phyloP scores from a whole-genome alignment of 2,329 filamentous ascomycete genomes.

The Cercospora citrullina region DNA sequence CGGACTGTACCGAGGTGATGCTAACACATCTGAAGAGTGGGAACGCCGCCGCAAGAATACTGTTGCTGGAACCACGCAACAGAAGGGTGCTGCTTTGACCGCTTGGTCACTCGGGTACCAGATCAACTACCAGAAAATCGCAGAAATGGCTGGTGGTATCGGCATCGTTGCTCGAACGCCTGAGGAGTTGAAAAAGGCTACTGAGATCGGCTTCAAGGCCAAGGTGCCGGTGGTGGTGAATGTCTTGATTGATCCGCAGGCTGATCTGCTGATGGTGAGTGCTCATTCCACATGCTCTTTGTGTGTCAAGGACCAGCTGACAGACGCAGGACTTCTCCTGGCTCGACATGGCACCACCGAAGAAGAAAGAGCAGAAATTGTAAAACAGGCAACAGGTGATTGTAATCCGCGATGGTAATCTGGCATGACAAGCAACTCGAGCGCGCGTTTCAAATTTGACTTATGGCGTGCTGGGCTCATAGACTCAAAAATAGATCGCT shows the following conservation, averaged over 20 bases:
- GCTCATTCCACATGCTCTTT: neutral
- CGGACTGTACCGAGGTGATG: constrained; percentile 44
- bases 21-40: constrained; percentile 45
- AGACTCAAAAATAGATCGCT: neutral
- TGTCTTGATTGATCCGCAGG: constrained; percentile 53
- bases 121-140: constrained; percentile 57
- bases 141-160: constrained; percentile 56
- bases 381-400: constrained; percentile 5
- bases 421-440: neutral
- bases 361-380: constrained; percentile 29
- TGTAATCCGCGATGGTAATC: neutral
- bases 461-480: neutral
- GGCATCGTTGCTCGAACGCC: constrained; percentile 55
- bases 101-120: constrained; percentile 53
- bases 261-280: constrained; percentile 34
- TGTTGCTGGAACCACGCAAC: constrained; percentile 35
- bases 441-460: neutral
- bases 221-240: constrained; percentile 55
- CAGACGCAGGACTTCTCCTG: constrained; percentile 34
- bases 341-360: constrained; percentile 35
- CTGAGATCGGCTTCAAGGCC: constrained; percentile 52
- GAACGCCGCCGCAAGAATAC: constrained; percentile 47
- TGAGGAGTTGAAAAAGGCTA: constrained; percentile 54
- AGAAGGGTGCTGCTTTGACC: constrained; percentile 48
- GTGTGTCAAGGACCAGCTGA: constrained; percentile 15